Percentiles rank a stretch among this genome's conserved stretches.
Conservation (phyloP, 2,329 filamentous ascomycete genomes). For the Cadophora malorum region DNA sequence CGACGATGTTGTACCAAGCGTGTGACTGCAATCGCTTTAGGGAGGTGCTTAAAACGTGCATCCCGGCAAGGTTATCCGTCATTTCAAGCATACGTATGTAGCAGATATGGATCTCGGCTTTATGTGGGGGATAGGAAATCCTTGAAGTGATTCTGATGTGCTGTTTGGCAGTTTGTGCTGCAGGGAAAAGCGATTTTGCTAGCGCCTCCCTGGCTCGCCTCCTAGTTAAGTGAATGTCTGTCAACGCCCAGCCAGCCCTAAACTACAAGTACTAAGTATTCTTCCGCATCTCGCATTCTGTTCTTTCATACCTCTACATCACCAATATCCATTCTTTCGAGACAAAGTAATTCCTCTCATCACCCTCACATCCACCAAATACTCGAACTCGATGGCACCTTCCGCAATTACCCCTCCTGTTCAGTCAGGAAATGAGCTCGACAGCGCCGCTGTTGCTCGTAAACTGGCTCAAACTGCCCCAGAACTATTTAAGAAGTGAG, state of each 20-base stretch:
- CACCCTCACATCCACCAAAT: not conserved
- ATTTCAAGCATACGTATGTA: not conserved
- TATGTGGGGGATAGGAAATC: constrained; percentile 24
- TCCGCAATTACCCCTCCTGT: constrained; percentile 51
- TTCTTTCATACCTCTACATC: constrained; percentile 8
- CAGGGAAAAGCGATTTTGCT: constrained; percentile 11
- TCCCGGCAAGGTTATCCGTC: constrained; percentile 14
- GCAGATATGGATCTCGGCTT: constrained; percentile 23
- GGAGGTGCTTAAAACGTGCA: not conserved
- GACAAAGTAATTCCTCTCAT: constrained; percentile 2
- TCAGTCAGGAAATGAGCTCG: constrained; percentile 58
- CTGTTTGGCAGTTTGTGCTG: constrained; percentile 2
- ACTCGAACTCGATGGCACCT: constrained; percentile 52
- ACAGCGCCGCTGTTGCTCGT: constrained; percentile 57
- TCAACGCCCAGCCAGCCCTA: constrained; percentile 5
- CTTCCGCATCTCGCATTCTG: not conserved
- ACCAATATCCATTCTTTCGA: not conserved
- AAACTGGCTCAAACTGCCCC: constrained; percentile 50
- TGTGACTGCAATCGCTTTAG: constrained; percentile 6
- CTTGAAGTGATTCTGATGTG: constrained; percentile 1
- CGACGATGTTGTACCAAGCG: not conserved
- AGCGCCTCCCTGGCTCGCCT: constrained; percentile 16
- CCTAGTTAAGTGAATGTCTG: constrained; percentile 2
- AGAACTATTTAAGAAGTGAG: constrained; percentile 58
- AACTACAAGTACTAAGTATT: constrained; percentile 23